Conservation (phyloP, 2,329 filamentous ascomycete genomes). For the Dryadomyces quercivorus region DNA sequence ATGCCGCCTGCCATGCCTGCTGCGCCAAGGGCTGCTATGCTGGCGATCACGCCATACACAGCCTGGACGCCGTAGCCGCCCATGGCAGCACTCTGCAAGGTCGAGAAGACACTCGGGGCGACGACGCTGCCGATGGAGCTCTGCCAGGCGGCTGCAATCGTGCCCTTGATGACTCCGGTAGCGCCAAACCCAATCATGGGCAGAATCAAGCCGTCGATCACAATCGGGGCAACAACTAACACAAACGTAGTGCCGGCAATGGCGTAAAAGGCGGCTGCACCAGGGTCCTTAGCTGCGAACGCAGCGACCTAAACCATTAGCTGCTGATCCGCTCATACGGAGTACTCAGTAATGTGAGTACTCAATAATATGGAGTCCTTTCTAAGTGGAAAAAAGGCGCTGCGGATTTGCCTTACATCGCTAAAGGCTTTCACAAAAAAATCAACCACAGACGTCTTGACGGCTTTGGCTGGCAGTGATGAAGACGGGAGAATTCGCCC, state of each 20-base stretch:
- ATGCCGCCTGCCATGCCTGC: not conserved
- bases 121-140: slow-evolving; percentile 17
- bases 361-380: too few relatives aligned
- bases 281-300: not conserved
- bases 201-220: not conserved
- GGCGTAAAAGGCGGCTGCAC: not conserved
- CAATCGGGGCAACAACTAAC: not conserved
- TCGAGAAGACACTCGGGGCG: slow-evolving; percentile 15
- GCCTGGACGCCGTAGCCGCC: slow-evolving; percentile 16
- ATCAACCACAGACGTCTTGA: too few relatives aligned
- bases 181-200: not conserved
- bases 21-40: not conserved
- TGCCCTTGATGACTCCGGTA: not conserved
- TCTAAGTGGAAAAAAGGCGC: too few relatives aligned
- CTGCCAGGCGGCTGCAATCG: slow-evolving; percentile 16
- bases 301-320: too few relatives aligned
- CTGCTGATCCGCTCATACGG: too few relatives aligned
- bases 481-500: too few relatives aligned
- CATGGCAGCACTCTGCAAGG: slow-evolving; percentile 19
- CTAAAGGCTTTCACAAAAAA: too few relatives aligned
- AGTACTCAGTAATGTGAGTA: too few relatives aligned
- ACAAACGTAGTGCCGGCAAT: not conserved
- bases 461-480: too few relatives aligned
- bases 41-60: not conserved
- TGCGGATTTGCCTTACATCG: too few relatives aligned